Percentiles rank a stretch among this genome's conserved stretches.
These are phyloP conservation scores for Nidularia pulvinata DNA, from an alignment of 768 basidiomycete species.

Conservation along the genomic window DNA sequence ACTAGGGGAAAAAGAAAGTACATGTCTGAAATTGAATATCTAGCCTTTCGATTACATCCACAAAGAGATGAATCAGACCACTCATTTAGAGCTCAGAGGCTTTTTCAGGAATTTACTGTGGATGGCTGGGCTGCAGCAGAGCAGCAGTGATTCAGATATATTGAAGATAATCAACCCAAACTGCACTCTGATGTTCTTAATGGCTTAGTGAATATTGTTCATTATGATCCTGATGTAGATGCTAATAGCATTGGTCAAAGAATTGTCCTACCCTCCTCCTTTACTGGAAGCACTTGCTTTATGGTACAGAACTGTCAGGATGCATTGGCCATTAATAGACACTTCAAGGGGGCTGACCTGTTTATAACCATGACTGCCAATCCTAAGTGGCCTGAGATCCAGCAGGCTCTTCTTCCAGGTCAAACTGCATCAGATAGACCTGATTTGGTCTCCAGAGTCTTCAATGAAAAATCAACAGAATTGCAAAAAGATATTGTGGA, in stretches of 20 bases:
- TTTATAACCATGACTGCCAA: slow-evolving; percentile 48
- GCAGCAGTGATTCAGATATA: slow-evolving; percentile 22
- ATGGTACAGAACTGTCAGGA: slow-evolving; percentile 40
- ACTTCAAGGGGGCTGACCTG: slow-evolving; percentile 30
- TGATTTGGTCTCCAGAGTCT: slow-evolving; percentile 44
- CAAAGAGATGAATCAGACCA: slow-evolving; percentile 23
- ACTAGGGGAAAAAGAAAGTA: background rate
- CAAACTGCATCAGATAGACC: slow-evolving; percentile 37
- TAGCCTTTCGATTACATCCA: slow-evolving; percentile 10
- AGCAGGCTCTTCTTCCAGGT: slow-evolving; percentile 30
- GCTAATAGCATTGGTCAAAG: slow-evolving; percentile 18
- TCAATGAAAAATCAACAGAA: slow-evolving; percentile 32
- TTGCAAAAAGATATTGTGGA: slow-evolving; percentile 29
- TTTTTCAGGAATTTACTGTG: slow-evolving; percentile 44
- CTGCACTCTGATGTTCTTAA: slow-evolving; percentile 30
- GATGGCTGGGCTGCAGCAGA: slow-evolving; percentile 46
- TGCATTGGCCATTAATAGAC: slow-evolving; percentile 31
- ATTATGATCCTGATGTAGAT: slow-evolving; percentile 11
- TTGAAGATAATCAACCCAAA: slow-evolving; percentile 27
- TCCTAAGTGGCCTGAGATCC: slow-evolving; percentile 39
- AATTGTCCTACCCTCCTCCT: slow-evolving; percentile 33
- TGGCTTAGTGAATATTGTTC: slow-evolving; percentile 27
- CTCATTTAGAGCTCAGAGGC: slow-evolving; percentile 26
- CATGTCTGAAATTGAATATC: slow-evolving; percentile 7
- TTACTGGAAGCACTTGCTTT: slow-evolving; percentile 25